A percentile compares a stretch with the other conserved stretches of the same genome.
Evolutionary conservation across 176 grass and related monocot species (phyloP).

Genomic region (Stipa capillata): DNA sequence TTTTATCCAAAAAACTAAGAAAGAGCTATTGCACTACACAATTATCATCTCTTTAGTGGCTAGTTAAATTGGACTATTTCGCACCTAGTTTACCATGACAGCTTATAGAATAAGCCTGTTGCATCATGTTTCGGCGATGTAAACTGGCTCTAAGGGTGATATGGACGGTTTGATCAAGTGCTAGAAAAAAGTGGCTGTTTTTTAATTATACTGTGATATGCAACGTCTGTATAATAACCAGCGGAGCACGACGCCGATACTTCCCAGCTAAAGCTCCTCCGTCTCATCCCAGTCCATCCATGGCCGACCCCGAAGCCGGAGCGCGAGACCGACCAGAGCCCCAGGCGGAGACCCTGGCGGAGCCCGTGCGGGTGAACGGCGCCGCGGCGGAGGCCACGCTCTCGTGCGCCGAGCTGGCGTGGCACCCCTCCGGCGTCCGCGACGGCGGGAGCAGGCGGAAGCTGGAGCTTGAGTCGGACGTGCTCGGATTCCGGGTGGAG

Average conservation of each 20-base stretch:
- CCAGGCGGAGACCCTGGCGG: background rate
- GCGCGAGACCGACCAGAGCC: background rate
- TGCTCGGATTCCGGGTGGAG: conserved; percentile 49
- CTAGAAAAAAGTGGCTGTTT: no score
- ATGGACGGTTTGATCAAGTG: no score
- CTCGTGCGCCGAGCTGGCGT: conserved; percentile 47
- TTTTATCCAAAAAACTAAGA: no score
- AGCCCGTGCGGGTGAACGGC: conserved; percentile 40
- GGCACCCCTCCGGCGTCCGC: conserved; percentile 18
- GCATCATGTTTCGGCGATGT: no score
- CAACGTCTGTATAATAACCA: no score
- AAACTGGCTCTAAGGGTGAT: no score
- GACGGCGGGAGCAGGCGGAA: conserved; percentile 3
- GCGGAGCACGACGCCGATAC: background rate
- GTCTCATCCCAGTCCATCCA: conserved; percentile 7
- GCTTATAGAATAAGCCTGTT: no score
- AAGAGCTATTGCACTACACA: no score
- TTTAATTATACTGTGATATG: no score
- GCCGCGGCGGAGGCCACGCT: conserved; percentile 33
- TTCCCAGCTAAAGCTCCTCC: background rate
- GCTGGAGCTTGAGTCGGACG: conserved; percentile 55
- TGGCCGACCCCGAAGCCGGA: conserved; percentile 23
- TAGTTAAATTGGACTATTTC: no score
- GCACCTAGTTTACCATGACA: no score
- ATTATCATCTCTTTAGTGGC: no score